Base-by-base conservation (phyloP, 1,139 yeast species). In the Pichia sorboxylosa region DNA sequence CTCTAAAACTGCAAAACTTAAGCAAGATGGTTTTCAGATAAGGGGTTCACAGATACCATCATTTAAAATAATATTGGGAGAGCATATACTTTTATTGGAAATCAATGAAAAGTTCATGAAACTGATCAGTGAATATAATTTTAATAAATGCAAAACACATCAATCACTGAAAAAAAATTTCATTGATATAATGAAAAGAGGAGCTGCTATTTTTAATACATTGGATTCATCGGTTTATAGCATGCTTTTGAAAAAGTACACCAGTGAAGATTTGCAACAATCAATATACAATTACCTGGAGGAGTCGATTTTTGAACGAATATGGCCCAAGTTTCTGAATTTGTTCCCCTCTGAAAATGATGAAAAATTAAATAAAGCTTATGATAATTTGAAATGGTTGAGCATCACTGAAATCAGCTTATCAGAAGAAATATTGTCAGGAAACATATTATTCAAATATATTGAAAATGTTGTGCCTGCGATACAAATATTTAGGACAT, bases 331-430 rank as follows among this genome's bases (percentile, higher is more conserved):
- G 11, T 62, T 62, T 38, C 48, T 35, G 52, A 59, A 48, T 41
- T 54, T 61, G 32, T 43, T 52, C 20, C 51, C 52, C 16, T 51
- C 27, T 18, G 28, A 23, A 2, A 18, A 29, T 13, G 77, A 40
- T 42, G 44, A 21, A 40, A 49, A 35, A 28, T 54, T 45, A 34
- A 49, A 69, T 9, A 36, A 50, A 20, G 49, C 57, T 24, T 70
- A 71, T 54, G 49, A 60, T 3, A 44, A 52, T 7, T 45, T 84
- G 14, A 59, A 66, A 13, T 51, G 69, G 45, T 49, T 85, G 6
- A 78, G 92, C 23, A 53, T 85, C 10, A 74, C 77, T 33, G 95
- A 85, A 48, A 64, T 84, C 73, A 21, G 83, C 76, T 6, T 58
- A 56, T 68, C 30, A 51, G 64, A 67, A 49, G 43, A 49, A 37